These are phyloP conservation scores for Daucus carota DNA, from an alignment of 129 eudicot genomes.

Conservation along the genomic window DH1_v3.0 NC_030385.2:44521501-44522000, in stretches of 20 bases:
- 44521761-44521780: constrained; percentile 50
- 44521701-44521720: constrained; percentile 27
- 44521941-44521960: not conserved
- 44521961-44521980: not conserved
- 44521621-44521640: constrained; percentile 37
- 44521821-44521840: not conserved
- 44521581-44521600: not conserved
- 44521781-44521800: constrained; percentile 45
- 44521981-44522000: not conserved
- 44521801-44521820: constrained; percentile 7
- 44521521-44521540: constrained; percentile 27
- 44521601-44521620: constrained; percentile 18
- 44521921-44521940: not conserved
- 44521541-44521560: constrained; percentile 33
- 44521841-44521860: constrained; percentile 3
- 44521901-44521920: not conserved
- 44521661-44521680: constrained; percentile 36
- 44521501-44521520: constrained; percentile 20
- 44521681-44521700: constrained; percentile 27
- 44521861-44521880: not conserved
- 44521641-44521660: constrained; percentile 10
- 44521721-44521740: constrained; percentile 37
- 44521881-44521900: constrained; percentile 6
- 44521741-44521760: constrained; percentile 36
- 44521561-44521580: not conserved